These are phyloP conservation scores for Leishmania mexicana DNA, from an alignment of 208 protist genomes.

Conservation along the genomic window DNA sequence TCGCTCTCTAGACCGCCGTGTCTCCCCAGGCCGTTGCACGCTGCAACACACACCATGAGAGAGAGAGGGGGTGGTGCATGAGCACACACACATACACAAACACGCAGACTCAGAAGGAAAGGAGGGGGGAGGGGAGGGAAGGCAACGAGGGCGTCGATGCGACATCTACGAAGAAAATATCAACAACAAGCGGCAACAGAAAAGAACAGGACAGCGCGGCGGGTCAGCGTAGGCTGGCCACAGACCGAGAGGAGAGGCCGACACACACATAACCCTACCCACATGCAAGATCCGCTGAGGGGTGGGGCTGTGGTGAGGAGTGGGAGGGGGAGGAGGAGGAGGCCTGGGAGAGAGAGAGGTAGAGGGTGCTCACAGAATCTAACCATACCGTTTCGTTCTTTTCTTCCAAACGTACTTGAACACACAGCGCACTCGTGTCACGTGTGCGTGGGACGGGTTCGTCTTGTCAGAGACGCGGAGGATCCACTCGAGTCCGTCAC, in stretches of 20 bases:
- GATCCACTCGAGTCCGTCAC: conserved; percentile 1
- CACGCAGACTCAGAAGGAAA: neutral
- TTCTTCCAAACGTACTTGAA: neutral
- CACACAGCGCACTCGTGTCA: neutral
- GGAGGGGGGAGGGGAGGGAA: neutral
- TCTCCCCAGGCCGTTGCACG: neutral
- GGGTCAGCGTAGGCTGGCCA: too few relatives aligned
- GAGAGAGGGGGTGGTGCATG: neutral
- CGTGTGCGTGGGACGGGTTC: neutral
- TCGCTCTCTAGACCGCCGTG: neutral
- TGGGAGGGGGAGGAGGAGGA: neutral
- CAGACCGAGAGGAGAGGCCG: neutral
- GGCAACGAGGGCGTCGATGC: neutral
- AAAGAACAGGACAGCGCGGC: neutral
- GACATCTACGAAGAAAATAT: neutral
- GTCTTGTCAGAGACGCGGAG: neutral
- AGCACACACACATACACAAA: neutral
- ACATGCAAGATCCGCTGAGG: neutral
- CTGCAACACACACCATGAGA: neutral
- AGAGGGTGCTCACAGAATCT: neutral
- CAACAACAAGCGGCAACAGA: too few relatives aligned
- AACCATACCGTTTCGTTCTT: neutral
- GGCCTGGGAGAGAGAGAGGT: neutral
- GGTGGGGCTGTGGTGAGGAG: neutral
- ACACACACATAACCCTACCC: neutral